Percentiles rank a stretch among this genome's conserved stretches.
Evolutionary conservation across 2,329 filamentous ascomycete genomes (phyloP).

Genomic region (Ophiostoma montium): DNA sequence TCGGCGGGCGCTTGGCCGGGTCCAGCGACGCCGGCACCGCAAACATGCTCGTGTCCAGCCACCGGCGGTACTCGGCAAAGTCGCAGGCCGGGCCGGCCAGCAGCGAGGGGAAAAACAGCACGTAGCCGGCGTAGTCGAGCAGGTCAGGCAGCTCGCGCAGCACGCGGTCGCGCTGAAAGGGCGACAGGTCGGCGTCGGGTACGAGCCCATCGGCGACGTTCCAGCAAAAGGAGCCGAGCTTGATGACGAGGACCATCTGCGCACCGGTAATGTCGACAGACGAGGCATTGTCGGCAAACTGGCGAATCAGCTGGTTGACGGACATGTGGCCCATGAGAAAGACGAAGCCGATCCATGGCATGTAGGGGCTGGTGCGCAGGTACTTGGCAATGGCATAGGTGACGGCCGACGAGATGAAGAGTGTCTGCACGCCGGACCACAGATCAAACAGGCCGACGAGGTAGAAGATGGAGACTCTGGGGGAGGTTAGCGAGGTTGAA

Average conservation of each 20-base stretch:
- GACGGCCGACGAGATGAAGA: constrained; percentile 64
- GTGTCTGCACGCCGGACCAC: constrained; percentile 67
- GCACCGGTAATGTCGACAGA: constrained; percentile 80
- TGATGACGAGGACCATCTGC: constrained; percentile 98
- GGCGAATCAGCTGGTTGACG: constrained; percentile 71
- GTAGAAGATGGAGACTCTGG: constrained; percentile 72
- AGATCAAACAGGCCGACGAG: constrained; percentile 86
- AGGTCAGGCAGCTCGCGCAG: constrained; percentile 59
- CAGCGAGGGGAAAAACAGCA: constrained; percentile 87
- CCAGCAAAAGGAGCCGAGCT: constrained; percentile 93
- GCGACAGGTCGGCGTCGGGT: constrained; percentile 64
- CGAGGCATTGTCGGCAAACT: constrained; percentile 51
- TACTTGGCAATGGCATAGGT: constrained; percentile 75
- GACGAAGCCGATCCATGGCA: constrained; percentile 94
- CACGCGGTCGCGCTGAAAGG: constrained; percentile 71
- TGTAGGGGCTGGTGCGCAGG: constrained; percentile 66
- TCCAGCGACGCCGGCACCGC: constrained; percentile 70
- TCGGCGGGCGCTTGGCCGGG: constrained; percentile 70
- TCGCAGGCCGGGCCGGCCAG: constrained; percentile 89
- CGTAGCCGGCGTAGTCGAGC: constrained; percentile 77
- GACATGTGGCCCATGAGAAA: constrained; percentile 96
- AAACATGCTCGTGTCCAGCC: constrained; percentile 93
- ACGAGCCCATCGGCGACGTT: constrained; percentile 88
- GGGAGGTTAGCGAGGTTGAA: not conserved
- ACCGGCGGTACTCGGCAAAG: constrained; percentile 80